Evolutionary conservation across 306 rosid genomes (phyloP).

Genomic region (Pachyrhizus erosus): DNA sequence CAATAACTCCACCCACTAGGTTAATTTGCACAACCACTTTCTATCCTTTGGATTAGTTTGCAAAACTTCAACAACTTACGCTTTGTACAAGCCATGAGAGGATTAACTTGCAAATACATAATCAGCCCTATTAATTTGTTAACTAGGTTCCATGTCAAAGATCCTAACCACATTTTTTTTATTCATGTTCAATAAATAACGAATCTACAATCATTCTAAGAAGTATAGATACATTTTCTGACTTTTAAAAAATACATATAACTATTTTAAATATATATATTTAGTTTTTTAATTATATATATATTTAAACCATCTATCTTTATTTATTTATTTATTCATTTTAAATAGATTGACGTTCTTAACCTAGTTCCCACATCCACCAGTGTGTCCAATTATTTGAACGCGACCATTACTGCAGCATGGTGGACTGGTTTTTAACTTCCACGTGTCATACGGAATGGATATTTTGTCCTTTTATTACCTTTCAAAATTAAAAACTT

Average conservation of each 20-base stretch:
- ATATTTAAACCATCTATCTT: no score
- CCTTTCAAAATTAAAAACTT: neutral
- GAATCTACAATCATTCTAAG: no score
- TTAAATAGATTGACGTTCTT: no score
- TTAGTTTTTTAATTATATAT: no score
- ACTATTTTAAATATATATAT: no score
- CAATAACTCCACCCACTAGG: neutral
- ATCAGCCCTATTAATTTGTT: neutral
- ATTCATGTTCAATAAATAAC: no score
- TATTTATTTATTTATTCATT: no score
- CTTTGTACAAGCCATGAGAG: no score
- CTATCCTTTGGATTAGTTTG: neutral
- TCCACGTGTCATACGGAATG: neutral
- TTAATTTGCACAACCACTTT: neutral
- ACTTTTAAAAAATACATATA: no score
- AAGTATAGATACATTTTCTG: no score
- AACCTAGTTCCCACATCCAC: no score
- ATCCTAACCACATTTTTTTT: neutral
- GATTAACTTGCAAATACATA: neutral
- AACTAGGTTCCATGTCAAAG: neutral
- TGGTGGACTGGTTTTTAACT: neutral
- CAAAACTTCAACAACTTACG: neutral
- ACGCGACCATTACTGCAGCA: neutral
- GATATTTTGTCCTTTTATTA: neutral
- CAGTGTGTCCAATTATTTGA: no score